A percentile compares a stretch with the other conserved stretches of the same genome.
phyloP scores from a whole-genome alignment of 495 filamentous ascomycete species.

The Choiromyces venosus region DNA sequence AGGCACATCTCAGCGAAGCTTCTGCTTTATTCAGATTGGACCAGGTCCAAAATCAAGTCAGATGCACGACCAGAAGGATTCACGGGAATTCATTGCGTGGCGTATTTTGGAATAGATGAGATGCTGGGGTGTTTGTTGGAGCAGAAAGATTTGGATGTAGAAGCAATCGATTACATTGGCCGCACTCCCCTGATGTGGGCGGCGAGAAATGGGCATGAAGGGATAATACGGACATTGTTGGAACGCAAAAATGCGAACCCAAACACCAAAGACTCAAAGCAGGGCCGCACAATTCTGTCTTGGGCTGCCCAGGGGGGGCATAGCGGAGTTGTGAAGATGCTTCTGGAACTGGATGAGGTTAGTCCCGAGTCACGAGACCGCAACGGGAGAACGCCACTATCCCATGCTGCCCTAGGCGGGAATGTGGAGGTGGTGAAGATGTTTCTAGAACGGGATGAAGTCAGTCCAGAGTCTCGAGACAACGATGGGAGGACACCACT shows the following conservation, averaged over 20 bases:
- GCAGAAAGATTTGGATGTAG: background rate
- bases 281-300: slow-evolving; percentile 38
- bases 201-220: slow-evolving; percentile 36
- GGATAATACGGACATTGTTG: slow-evolving; percentile 38
- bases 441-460: too few relatives aligned
- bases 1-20: background rate
- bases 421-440: too few relatives aligned
- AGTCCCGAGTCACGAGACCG: too few relatives aligned
- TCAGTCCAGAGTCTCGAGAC: too few relatives aligned
- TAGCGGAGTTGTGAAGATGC: slow-evolving; percentile 27
- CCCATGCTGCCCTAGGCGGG: too few relatives aligned
- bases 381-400: too few relatives aligned
- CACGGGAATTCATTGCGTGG: background rate
- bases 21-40: background rate
- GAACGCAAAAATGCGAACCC: slow-evolving; percentile 3
- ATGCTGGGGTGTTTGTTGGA: background rate
- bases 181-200: slow-evolving; percentile 38
- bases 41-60: background rate
- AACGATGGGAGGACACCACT: too few relatives aligned
- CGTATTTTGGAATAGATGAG: background rate
- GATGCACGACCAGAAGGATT: background rate
- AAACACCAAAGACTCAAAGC: slow-evolving; percentile 12
- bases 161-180: background rate
- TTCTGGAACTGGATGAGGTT: too few relatives aligned
- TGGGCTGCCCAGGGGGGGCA: slow-evolving; percentile 40